Evolutionary conservation across 2,329 filamentous ascomycete genomes (phyloP).

Genomic region (Aspergillus felis): DNA sequence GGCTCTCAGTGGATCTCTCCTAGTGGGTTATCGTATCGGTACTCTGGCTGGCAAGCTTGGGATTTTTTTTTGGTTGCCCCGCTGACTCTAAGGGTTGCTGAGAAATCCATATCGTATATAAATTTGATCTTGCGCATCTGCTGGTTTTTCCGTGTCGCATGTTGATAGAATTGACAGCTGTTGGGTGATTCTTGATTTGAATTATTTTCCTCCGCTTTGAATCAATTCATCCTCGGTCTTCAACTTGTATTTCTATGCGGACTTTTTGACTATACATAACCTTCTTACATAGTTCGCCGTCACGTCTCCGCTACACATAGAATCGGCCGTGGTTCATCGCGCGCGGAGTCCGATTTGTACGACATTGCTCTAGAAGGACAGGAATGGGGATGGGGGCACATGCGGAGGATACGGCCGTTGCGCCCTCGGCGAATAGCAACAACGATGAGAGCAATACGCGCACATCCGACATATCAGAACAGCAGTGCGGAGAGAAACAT

Average conservation of each 20-base stretch:
- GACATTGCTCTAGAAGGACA: slow-evolving; percentile 4
- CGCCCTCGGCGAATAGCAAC: slow-evolving; percentile 8
- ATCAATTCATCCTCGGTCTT: not conserved
- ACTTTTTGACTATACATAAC: not conserved
- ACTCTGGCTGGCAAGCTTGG: not conserved
- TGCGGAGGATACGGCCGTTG: slow-evolving; percentile 21
- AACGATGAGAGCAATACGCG: slow-evolving; percentile 11
- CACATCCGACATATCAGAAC: slow-evolving; percentile 3
- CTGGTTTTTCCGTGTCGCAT: not conserved
- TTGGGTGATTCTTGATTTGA: not conserved
- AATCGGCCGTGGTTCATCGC: too few relatives aligned
- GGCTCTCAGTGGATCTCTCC: slow-evolving; percentile 1
- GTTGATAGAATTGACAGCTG: not conserved
- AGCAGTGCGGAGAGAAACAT: slow-evolving; percentile 16
- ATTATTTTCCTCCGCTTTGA: not conserved
- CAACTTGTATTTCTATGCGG: not conserved
- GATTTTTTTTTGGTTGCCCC: slow-evolving; percentile 1
- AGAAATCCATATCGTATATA: not conserved
- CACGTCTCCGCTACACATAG: too few relatives aligned
- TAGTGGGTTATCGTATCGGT: not conserved
- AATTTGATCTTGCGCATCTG: not conserved
- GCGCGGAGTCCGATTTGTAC: not conserved
- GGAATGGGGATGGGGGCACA: slow-evolving; percentile 20
- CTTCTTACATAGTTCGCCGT: too few relatives aligned
- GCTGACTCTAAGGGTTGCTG: not conserved